Percentiles rank a stretch among this genome's conserved stretches.
Evolutionary conservation across 2,329 filamentous ascomycete species (phyloP).

Genomic region (Apiospora rasikravindrae): DNA sequence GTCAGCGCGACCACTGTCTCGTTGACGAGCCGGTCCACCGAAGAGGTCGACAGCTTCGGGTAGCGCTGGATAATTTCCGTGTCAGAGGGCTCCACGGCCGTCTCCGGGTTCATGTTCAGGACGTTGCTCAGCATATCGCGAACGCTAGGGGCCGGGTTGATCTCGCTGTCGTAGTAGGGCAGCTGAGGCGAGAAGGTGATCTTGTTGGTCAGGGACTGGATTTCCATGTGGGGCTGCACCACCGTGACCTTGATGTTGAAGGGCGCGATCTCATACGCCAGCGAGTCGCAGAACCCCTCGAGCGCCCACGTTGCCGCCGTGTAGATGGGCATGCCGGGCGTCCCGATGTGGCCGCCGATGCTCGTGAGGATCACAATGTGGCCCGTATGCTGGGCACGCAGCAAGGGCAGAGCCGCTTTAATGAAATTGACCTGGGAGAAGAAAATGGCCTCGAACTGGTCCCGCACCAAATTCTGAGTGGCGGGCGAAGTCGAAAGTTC

Average conservation of each 20-base stretch:
- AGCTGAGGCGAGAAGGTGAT: constrained; percentile 84
- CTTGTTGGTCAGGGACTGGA: constrained; percentile 83
- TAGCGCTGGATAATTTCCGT: constrained; percentile 69
- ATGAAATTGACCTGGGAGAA: constrained; percentile 97
- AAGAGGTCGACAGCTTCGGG: constrained; percentile 70
- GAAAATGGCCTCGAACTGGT: constrained; percentile 94
- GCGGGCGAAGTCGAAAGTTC: constrained; percentile 77
- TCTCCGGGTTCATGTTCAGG: constrained; percentile 75
- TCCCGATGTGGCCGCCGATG: constrained; percentile 90
- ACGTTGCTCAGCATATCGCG: constrained; percentile 83
- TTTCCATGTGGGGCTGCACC: constrained; percentile 93
- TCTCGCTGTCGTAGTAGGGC: constrained; percentile 65
- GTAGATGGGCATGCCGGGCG: constrained; percentile 88
- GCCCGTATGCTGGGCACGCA: constrained; percentile 80
- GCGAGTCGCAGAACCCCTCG: constrained; percentile 92
- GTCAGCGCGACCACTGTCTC: constrained; percentile 92
- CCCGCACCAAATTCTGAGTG: constrained; percentile 79
- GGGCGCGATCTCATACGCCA: constrained; percentile 94
- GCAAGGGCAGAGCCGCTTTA: constrained; percentile 80
- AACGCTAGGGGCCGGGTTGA: constrained; percentile 78
- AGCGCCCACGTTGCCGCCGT: constrained; percentile 93
- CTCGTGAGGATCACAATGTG: constrained; percentile 91
- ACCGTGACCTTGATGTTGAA: constrained; percentile 98
- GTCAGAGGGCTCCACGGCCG: constrained; percentile 49
- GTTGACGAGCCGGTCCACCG: constrained; percentile 76